These are phyloP conservation scores for Fusarium avenaceum DNA, from an alignment of 2,329 filamentous ascomycete species.

Conservation along the genomic window DNA sequence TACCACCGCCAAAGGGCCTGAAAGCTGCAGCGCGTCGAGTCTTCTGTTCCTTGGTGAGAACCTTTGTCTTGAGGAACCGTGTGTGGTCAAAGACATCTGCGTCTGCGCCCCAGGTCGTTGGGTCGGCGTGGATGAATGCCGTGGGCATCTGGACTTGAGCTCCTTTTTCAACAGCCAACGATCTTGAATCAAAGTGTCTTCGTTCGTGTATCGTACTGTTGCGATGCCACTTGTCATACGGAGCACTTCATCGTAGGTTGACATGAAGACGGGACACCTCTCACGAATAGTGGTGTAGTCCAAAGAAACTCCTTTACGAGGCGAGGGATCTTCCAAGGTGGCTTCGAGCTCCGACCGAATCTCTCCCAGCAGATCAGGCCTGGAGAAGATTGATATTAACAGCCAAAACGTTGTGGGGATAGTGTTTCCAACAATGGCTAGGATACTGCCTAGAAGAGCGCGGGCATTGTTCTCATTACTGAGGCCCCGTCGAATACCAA, in stretches of 20 bases:
- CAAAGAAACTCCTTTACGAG: neutral
- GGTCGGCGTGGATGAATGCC: slow-evolving; percentile 40
- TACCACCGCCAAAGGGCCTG: slow-evolving; percentile 39
- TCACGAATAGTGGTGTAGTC: slow-evolving; percentile 28
- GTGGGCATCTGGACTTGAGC: slow-evolving; percentile 44
- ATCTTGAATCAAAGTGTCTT: slow-evolving; percentile 28
- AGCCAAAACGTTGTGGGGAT: slow-evolving; percentile 40
- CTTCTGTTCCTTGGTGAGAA: slow-evolving; percentile 32
- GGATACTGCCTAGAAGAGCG: slow-evolving; percentile 34
- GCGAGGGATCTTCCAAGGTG: slow-evolving; percentile 3
- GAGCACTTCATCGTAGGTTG: slow-evolving; percentile 37
- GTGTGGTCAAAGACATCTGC: slow-evolving; percentile 40
- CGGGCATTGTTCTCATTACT: slow-evolving; percentile 44
- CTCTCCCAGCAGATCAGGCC: slow-evolving; percentile 13
- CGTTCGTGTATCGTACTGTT: slow-evolving; percentile 41
- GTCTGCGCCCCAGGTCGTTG: slow-evolving; percentile 32
- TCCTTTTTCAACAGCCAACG: slow-evolving; percentile 40
- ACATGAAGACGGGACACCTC: slow-evolving; percentile 33
- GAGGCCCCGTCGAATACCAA: slow-evolving; percentile 32
- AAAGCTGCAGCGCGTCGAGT: slow-evolving; percentile 31
- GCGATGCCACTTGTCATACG: slow-evolving; percentile 40
- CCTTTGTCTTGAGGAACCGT: slow-evolving; percentile 26
- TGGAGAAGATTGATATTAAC: slow-evolving; percentile 27
- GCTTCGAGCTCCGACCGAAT: slow-evolving; percentile 28
- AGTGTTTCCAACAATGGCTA: slow-evolving; percentile 41